Base-by-base conservation (phyloP, 2,329 filamentous ascomycete species). In the Colletotrichum sp. region DNA sequence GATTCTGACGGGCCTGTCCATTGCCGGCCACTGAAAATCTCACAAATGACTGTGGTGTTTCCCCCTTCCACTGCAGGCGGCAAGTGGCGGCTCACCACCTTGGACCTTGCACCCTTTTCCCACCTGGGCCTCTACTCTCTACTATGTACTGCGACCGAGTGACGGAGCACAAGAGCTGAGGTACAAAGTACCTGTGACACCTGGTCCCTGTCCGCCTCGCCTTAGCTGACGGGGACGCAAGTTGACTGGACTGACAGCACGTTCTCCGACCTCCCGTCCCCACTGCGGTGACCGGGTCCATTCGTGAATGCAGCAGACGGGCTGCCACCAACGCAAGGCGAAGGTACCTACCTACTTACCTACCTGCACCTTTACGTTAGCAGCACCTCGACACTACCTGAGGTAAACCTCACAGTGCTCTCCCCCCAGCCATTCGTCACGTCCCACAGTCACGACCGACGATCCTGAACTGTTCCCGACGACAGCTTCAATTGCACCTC, bases 401-500 rank as follows among this genome's bases (percentile, higher is more conserved):
- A 14, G 28, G 26, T 28, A 24, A 30, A 43, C 26, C 24, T 30
- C 38, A 52, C 43, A 13, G n/a, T 52, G n/a, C 43, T 52, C 48
- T 30, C 10, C 28, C 52, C 61, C 68, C 62, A 75, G 62, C 69
- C 69, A 63, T 58, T 24, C 34, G 30, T 62, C 36, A 28, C 67
- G 18, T 61, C 28, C 56, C n/a, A 36, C 43, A n/a, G 43, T 52
- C 58, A 34, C 68, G 24, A 43, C 38, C 52, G 30, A 52, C 59
- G 55, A 71, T 52, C 36, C 38, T 62, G 55, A 63, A 43, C 48
- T 43, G 30, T 16, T 13, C 16, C 61, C 62, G n/a, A 43, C 43
- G 21, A 32, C 69, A 56, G 69, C 62, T 61, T 75, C 73, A 75
- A 72, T 67, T 67, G 73, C 62, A 34, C 28, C 26, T 24, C 21